A percentile compares a stretch with the other conserved stretches of the same genome.
These are phyloP conservation scores for Phytophthora nicotianae DNA, from an alignment of 352 stramenopile species.

Conservation along the genomic window DNA sequence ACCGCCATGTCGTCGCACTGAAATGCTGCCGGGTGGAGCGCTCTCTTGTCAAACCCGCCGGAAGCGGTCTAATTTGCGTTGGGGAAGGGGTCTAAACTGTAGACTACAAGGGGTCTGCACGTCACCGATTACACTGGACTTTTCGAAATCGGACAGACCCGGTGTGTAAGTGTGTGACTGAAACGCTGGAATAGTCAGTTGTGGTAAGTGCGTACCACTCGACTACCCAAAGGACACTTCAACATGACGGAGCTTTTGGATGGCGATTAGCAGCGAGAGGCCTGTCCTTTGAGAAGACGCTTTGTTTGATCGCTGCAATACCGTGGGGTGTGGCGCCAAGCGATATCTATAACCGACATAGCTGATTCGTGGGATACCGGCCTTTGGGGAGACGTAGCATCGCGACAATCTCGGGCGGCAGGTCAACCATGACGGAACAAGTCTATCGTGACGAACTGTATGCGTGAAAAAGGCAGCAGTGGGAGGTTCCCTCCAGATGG, in stretches of 20 bases:
- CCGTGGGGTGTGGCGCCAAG: background rate
- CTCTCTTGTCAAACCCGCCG: slow-evolving; percentile 6
- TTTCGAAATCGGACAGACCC: slow-evolving; percentile 15
- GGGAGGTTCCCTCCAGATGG: background rate
- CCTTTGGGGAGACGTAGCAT: too few relatives aligned
- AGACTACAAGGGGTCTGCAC: background rate
- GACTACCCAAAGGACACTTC: slow-evolving; percentile 35
- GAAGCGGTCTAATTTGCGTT: slow-evolving; percentile 19
- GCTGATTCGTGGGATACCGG: too few relatives aligned
- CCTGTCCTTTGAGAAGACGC: slow-evolving; percentile 18
- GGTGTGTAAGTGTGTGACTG: slow-evolving; percentile 26
- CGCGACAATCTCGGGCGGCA: too few relatives aligned
- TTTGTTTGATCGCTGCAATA: slow-evolving; percentile 22
- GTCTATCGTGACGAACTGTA: background rate
- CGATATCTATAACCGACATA: slow-evolving; percentile 7
- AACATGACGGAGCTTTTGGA: slow-evolving; percentile 16
- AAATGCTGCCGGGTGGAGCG: slow-evolving; percentile 17
- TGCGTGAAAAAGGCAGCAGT: background rate
- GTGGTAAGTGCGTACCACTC: slow-evolving; percentile 15
- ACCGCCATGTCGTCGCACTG: slow-evolving; percentile 28
- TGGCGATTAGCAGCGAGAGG: slow-evolving; percentile 14
- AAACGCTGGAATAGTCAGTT: slow-evolving; percentile 13
- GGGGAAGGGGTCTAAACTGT: slow-evolving; percentile 20
- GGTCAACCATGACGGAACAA: too few relatives aligned
- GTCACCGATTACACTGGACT: slow-evolving; percentile 1